Base-by-base conservation (phyloP, 306 rosid species). In the Canavalia ensiformis region DNA sequence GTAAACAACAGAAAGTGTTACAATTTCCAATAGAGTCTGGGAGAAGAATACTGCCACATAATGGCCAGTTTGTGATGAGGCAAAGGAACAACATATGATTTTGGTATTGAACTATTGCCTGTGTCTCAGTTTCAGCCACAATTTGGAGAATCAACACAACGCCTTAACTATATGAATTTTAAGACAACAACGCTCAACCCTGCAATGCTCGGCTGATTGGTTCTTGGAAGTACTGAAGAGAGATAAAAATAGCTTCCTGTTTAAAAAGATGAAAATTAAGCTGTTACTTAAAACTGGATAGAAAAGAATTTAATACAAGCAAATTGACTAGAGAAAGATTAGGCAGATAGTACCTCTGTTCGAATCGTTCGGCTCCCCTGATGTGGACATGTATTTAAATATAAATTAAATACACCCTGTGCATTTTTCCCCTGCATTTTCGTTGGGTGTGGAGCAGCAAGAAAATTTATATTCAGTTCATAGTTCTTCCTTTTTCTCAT, bases 281-380 rank as follows among this genome's bases (percentile, higher is more conserved):
- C 50, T 57, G 41, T 29, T 79, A 41, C 1, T 37, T 30, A 57
- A 67, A 29, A 63, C 9, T 11, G 41, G 31, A 51, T 33, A 35
- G 6, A 13, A 2, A 82, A 58, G 31, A 60, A 55, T 1, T 29
- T 68, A 55, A 30, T 31, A 45, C 3, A 49, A 29, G 68, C 59
- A 58, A 39, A 6, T 71, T 58, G 69, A 13, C 64, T n/a, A 57
- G 28, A 41, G 25, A 64, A 57, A 75, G 42, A 46, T 52, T 42
- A 62, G 56, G 63, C 29, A 72, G 64, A 79, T 7, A 66, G 63
- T 89, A 95, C 99, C 97, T 95, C 99, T 29, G 99, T 95, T 82
- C 97, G 98, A 80, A 95, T 93, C 41, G 99, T 95, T 84, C 97
- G 93, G 86, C 99, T 95, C 66, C 99, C 99, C 84, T 95, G 99